Conservation (phyloP, 108 stramenopile species). For the Skeletonema potamos region DNA sequence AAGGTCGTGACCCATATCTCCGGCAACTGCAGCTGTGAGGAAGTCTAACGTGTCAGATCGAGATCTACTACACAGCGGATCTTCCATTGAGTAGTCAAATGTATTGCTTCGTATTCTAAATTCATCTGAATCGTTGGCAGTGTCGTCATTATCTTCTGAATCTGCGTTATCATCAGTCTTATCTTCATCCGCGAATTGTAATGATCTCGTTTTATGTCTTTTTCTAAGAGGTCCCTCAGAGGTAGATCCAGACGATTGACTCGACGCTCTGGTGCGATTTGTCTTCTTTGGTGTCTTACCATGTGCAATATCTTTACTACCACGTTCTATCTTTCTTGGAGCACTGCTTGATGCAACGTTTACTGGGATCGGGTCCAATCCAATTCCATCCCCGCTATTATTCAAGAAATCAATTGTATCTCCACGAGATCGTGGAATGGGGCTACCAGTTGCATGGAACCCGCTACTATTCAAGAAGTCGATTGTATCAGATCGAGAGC, state of each 20-base stretch:
- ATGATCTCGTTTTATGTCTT: constrained; percentile 28
- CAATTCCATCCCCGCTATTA: background rate
- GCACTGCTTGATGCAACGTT: background rate
- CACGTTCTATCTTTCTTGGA: background rate
- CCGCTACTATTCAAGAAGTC: constrained; percentile 17
- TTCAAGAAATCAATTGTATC: constrained; percentile 36
- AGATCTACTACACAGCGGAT: constrained; percentile 20
- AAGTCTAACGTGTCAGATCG: constrained; percentile 46
- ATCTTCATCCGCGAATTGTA: constrained; percentile 16
- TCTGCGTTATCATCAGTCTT: background rate
- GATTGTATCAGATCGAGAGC: constrained; percentile 17
- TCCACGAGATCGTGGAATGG: background rate
- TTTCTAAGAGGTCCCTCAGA: constrained; percentile 25
- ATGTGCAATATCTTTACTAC: constrained; percentile 7
- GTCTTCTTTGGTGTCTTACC: constrained; percentile 40
- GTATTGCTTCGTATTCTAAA: constrained; percentile 31
- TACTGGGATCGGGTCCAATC: background rate
- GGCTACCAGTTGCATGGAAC: background rate
- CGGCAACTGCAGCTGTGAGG: constrained; percentile 45
- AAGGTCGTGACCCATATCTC: constrained; percentile 46
- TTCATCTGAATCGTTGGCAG: constrained; percentile 14
- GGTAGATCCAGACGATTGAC: constrained; percentile 9
- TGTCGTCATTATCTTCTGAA: constrained; percentile 12
- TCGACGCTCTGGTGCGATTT: constrained; percentile 18
- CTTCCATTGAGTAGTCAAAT: constrained; percentile 19